Evolutionary conservation across 495 filamentous ascomycete species (phyloP).

Genomic region (Parmelia sp.): DNA sequence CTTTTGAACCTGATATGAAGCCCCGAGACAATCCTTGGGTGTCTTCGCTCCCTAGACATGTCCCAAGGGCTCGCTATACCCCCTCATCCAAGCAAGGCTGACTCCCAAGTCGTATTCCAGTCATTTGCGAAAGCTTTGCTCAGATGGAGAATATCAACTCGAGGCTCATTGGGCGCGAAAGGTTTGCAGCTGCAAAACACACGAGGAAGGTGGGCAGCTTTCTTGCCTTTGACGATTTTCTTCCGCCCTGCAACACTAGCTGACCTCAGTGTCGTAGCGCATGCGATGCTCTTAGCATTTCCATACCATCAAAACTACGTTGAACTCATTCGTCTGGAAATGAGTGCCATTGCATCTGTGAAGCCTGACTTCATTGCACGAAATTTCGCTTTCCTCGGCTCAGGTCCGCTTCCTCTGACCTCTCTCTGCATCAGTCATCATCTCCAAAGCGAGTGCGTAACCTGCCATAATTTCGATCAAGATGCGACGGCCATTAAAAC

Average conservation of each 20-base stretch:
- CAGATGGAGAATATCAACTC: constrained; percentile 35
- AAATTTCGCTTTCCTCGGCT: constrained; percentile 37
- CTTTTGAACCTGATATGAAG: no score
- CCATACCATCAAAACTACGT: constrained; percentile 42
- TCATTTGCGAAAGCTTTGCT: constrained; percentile 33
- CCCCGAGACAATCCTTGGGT: no score
- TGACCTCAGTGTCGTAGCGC: constrained; percentile 17
- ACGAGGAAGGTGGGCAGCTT: constrained; percentile 18
- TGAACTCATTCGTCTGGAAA: constrained; percentile 38
- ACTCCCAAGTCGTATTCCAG: no score
- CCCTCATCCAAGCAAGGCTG: no score
- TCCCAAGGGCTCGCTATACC: no score
- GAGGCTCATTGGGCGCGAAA: constrained; percentile 36
- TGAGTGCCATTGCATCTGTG: constrained; percentile 31
- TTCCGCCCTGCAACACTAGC: background rate
- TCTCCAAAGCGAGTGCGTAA: constrained; percentile 12
- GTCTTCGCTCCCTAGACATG: no score
- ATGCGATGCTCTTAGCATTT: constrained; percentile 29
- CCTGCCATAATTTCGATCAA: constrained; percentile 33
- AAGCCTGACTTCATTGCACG: background rate
- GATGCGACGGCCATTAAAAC: constrained; percentile 30
- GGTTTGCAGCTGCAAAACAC: constrained; percentile 21
- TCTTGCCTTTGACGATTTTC: background rate
- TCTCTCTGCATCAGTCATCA: constrained; percentile 30
- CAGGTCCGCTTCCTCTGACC: constrained; percentile 40